These are phyloP conservation scores for Yamadazyma atlantica DNA, from an alignment of 1,139 yeast genomes.

Conservation along the genomic window DNA sequence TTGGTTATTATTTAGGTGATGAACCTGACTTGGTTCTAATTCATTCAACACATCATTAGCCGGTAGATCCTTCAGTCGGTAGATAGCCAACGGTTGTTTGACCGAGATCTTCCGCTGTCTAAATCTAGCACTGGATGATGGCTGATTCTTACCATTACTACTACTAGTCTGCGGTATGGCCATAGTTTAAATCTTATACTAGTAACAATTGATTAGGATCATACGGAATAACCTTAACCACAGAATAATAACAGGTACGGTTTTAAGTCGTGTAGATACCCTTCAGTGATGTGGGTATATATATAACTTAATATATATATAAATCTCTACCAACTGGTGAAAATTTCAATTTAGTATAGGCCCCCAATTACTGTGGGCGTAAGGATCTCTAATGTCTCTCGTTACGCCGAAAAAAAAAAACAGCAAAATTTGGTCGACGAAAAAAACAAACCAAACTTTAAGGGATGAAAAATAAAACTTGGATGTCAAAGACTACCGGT, in stretches of 20 bases:
- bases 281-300: background rate
- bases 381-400: constrained; percentile 3
- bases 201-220: background rate
- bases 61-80: constrained; percentile 77
- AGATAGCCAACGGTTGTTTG: constrained; percentile 81
- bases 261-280: too few relatives aligned
- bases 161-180: constrained; percentile 32
- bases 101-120: constrained; percentile 91
- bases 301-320: constrained; percentile 2
- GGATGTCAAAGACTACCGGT: background rate
- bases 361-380: background rate
- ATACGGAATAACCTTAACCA: background rate
- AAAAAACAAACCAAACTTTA: constrained; percentile 1
- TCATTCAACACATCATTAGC: constrained; percentile 57
- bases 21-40: constrained; percentile 46
- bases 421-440: constrained; percentile 1
- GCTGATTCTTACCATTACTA: constrained; percentile 31
- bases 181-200: constrained; percentile 15
- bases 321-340: background rate
- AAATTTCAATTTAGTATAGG: background rate
- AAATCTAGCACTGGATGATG: constrained; percentile 64
- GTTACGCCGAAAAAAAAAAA: constrained; percentile 2
- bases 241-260: too few relatives aligned
- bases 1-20: constrained; percentile 43
- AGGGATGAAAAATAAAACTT: constrained; percentile 1